Base-by-base conservation (phyloP, 495 filamentous ascomycete genomes). In the Xylaria palmicola region DNA sequence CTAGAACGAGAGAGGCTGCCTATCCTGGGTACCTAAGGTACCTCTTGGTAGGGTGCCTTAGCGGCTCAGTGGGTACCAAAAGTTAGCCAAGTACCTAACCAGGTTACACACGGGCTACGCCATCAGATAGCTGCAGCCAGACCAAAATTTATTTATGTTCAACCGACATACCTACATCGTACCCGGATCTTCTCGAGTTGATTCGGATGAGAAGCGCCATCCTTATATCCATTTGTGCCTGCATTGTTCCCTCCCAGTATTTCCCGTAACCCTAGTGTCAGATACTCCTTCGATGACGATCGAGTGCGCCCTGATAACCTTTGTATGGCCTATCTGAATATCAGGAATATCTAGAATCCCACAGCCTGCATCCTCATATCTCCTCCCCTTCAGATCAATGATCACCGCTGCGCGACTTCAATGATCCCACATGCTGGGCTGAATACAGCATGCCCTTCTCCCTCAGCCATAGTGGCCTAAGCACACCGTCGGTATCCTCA, bases 401-500 rank as follows among this genome's bases (percentile, higher is more conserved):
- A 4, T 20, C 39, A 19, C 2, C 7, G 24, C 40, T 22, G 17
- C 17, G 26, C 41, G n/a, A 40, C 57, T 41, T 52, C 22, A 50
- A 37, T 63, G 52, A 47, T 58, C 37, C 54, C 65, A 41, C 26
- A 70, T 61, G 61, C 44, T 44, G 45, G 26, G 30, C 52, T 17
- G 15, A 30, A 49, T 37, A 50, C 49, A 54, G 29, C 24, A 72
- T 70, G 69, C 60, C 63, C 57, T 65, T 53, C 53, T 55, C 68
- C 30, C 63, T 44, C 56, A 63, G 52, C 52, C 64, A 53, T n/a
- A 59, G 60, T 39, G 63, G 72, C 43, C 66, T 67, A 57, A 45
- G 64, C 39, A 65, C 65, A 17, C 78, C 74, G 15, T 63, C 68
- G 52, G 72, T 69, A 40, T 78, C 76, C 12, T 75, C 78, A 8